These are phyloP conservation scores for Xylaria hypoxylon DNA, from an alignment of 2,329 filamentous ascomycete genomes.

Conservation along the genomic window DNA sequence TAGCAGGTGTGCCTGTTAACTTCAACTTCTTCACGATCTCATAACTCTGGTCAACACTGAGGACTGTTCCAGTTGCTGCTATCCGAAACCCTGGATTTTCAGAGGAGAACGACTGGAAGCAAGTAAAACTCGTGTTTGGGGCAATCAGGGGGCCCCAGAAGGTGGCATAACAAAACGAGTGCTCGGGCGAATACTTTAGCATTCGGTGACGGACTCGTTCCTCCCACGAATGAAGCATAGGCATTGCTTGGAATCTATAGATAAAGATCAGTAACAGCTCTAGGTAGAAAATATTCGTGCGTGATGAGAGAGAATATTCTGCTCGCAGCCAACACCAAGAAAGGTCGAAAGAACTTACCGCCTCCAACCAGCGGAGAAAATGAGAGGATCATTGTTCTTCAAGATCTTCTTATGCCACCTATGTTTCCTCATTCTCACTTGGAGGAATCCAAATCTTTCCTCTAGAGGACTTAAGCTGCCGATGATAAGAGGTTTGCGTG, in stretches of 20 bases:
- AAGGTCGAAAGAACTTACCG: slow-evolving; percentile 67
- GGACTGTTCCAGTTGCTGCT: slow-evolving; percentile 90
- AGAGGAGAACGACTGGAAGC: slow-evolving; percentile 88
- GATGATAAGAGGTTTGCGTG: slow-evolving; percentile 84
- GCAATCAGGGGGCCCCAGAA: slow-evolving; percentile 96
- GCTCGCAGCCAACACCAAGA: background rate
- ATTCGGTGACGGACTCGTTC: slow-evolving; percentile 88
- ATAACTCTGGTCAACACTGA: slow-evolving; percentile 93
- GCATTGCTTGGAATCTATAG: slow-evolving; percentile 41
- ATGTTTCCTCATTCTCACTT: slow-evolving; percentile 96
- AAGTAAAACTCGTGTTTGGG: slow-evolving; percentile 95
- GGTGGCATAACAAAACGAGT: slow-evolving; percentile 98
- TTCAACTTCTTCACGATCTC: slow-evolving; percentile 99
- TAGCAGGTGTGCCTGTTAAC: slow-evolving; percentile 86
- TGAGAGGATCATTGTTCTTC: slow-evolving; percentile 96
- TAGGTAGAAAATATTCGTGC: background rate
- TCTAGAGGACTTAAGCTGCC: slow-evolving; percentile 94
- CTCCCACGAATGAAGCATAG: slow-evolving; percentile 41
- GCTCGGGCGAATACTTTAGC: slow-evolving; percentile 98
- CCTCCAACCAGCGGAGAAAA: slow-evolving; percentile 96
- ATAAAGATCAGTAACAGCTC: slow-evolving; percentile 21
- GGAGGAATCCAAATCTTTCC: slow-evolving; percentile 94
- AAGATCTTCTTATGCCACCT: slow-evolving; percentile 99
- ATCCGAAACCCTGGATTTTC: slow-evolving; percentile 92
- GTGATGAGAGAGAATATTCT: slow-evolving; percentile 56